phyloP scores from a whole-genome alignment of 345 rosid genomes.

The Euphorbia lathyris region DNA sequence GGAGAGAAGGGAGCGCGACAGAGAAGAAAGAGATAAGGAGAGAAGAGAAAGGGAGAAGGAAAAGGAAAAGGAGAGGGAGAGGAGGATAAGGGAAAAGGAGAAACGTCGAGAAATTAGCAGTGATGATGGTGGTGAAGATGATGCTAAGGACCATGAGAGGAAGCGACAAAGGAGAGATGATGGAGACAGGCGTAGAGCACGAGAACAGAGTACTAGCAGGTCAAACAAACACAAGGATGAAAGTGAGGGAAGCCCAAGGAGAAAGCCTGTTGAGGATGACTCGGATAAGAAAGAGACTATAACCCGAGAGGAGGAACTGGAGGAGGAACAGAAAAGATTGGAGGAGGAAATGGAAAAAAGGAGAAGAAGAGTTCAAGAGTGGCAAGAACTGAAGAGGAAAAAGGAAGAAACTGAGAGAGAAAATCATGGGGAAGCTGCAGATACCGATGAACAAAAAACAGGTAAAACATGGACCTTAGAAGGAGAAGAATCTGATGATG shows the following conservation, averaged over 20 bases:
- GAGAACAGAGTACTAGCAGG: constrained; percentile 53
- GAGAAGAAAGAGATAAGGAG: constrained; percentile 15
- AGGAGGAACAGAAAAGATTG: constrained; percentile 72
- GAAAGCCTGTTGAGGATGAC: constrained; percentile 48
- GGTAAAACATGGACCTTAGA: constrained; percentile 92
- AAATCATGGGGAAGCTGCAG: constrained; percentile 49
- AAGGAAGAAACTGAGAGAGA: constrained; percentile 75
- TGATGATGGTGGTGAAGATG: constrained; percentile 60
- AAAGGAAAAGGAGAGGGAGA: constrained; percentile 51
- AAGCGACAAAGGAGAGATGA: constrained; percentile 61
- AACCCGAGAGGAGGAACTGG: constrained; percentile 75
- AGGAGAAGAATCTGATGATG: constrained; percentile 95
- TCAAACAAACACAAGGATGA: constrained; percentile 53
- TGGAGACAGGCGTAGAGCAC: constrained; percentile 59
- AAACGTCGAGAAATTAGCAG: constrained; percentile 48
- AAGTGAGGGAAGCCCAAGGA: constrained; percentile 54
- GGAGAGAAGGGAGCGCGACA: constrained; percentile 10
- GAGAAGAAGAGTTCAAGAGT: constrained; percentile 93
- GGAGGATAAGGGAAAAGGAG: constrained; percentile 57
- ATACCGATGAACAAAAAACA: constrained; percentile 48
- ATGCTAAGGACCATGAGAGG: constrained; percentile 42
- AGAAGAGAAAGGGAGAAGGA: constrained; percentile 1
- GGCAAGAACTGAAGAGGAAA: constrained; percentile 92
- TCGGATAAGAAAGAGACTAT: constrained; percentile 49
- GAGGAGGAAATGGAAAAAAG: constrained; percentile 88